phyloP scores from a whole-genome alignment of 208 protist genomes.

The Naegleria lovaniensis region DNA sequence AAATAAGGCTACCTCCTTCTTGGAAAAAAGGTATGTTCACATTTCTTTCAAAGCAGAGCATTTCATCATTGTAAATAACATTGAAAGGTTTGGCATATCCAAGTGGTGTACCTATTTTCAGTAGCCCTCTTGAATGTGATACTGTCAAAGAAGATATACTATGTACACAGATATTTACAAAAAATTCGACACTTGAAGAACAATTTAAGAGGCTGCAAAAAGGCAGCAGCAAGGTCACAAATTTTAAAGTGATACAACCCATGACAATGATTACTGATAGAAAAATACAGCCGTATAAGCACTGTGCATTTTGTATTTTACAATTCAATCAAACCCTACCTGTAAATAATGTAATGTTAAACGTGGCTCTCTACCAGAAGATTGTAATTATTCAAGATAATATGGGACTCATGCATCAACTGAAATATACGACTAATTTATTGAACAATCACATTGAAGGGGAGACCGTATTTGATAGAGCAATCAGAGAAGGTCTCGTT shows the following conservation, averaged over 20 bases:
- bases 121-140: background rate
- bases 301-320: background rate
- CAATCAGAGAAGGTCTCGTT: background rate
- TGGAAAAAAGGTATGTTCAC: background rate
- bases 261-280: background rate
- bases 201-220: background rate
- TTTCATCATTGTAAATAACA: no score
- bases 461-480: background rate
- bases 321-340: background rate
- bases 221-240: background rate
- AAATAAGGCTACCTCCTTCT: background rate
- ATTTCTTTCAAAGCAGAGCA: no score
- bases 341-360: background rate
- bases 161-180: background rate
- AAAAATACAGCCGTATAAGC: background rate
- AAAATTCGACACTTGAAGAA: background rate
- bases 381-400: background rate
- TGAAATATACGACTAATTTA: background rate
- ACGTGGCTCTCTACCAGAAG: background rate
- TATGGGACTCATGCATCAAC: background rate
- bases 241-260: background rate
- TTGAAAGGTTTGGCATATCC: background rate
- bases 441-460: background rate
- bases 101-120: background rate
- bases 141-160: background rate